These are phyloP conservation scores for Syzygium oleosum DNA, from an alignment of 345 rosid genomes.

Conservation along the genomic window DNA sequence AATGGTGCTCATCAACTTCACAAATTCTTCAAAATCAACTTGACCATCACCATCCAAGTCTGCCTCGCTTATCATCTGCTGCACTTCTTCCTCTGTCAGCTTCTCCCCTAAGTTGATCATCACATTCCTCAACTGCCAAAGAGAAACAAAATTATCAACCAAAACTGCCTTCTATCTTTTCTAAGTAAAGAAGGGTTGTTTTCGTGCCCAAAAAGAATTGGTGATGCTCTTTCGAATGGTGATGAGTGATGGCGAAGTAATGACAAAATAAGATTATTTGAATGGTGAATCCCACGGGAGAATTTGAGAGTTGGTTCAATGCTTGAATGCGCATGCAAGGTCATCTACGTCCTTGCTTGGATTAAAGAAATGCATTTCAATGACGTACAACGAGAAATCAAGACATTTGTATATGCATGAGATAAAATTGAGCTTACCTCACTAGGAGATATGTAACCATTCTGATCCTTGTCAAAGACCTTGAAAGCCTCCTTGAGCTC, in stretches of 20 bases:
- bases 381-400: not conserved
- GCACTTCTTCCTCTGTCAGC: constrained; percentile 72
- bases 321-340: not conserved
- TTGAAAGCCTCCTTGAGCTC: constrained; percentile 83
- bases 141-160: not conserved
- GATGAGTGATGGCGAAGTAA: not conserved
- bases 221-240: not conserved
- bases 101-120: constrained; percentile 96
- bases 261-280: not conserved
- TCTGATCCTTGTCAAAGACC: constrained; percentile 84
- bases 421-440: constrained; percentile 33
- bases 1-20: constrained; percentile 59
- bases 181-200: not conserved
- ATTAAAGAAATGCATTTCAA: not conserved
- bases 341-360: not conserved
- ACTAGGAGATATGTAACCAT: constrained; percentile 70
- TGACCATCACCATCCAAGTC: constrained; percentile 96
- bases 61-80: constrained; percentile 90
- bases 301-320: not conserved
- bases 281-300: not conserved
- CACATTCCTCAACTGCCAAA: constrained; percentile 67
- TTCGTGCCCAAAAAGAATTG: not conserved
- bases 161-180: not conserved
- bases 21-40: constrained; percentile 82
- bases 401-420: not conserved